Percentiles rank a stretch among this genome's conserved stretches.
phyloP scores from a whole-genome alignment of 495 filamentous ascomycete genomes.

The Talaromyces nanjingensis region DNA sequence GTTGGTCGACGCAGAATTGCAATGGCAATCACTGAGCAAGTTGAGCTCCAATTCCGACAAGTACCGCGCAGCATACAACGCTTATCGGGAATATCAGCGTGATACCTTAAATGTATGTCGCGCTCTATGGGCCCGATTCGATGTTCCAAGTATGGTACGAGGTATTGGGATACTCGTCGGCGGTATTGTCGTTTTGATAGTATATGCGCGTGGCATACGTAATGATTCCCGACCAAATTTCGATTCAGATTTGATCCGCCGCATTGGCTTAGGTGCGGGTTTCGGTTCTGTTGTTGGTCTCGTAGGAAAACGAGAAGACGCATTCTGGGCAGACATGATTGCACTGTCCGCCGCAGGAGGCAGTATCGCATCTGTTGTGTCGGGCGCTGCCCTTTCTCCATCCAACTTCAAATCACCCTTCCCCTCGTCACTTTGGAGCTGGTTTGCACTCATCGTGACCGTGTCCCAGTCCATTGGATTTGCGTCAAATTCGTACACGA shows the following conservation, averaged over 20 bases:
- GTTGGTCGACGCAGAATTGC: constrained; percentile 48
- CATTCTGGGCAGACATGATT: constrained; percentile 24
- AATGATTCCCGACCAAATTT: constrained; percentile 43
- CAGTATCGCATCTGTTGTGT: constrained; percentile 54
- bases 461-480: constrained; percentile 80
- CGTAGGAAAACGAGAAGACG: constrained; percentile 12
- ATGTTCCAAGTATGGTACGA: constrained; percentile 73
- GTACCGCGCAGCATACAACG: constrained; percentile 41
- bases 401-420: constrained; percentile 48
- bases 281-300: constrained; percentile 29
- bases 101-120: constrained; percentile 78
- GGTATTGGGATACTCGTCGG: constrained; percentile 66
- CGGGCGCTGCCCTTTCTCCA: constrained; percentile 44
- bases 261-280: constrained; percentile 28
- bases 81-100: constrained; percentile 66
- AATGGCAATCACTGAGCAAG: constrained; percentile 36
- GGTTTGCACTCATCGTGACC: constrained; percentile 75
- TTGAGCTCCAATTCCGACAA: constrained; percentile 28
- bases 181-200: constrained; percentile 56
- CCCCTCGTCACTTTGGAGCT: constrained; percentile 81
- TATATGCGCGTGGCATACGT: constrained; percentile 60
- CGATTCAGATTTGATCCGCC: constrained; percentile 39
- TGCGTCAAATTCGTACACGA: constrained; percentile 95
- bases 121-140: constrained; percentile 83
- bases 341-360: constrained; percentile 49